Conservation (phyloP, 2,329 filamentous ascomycete species). For the Talaromyces marneffei region DNA sequence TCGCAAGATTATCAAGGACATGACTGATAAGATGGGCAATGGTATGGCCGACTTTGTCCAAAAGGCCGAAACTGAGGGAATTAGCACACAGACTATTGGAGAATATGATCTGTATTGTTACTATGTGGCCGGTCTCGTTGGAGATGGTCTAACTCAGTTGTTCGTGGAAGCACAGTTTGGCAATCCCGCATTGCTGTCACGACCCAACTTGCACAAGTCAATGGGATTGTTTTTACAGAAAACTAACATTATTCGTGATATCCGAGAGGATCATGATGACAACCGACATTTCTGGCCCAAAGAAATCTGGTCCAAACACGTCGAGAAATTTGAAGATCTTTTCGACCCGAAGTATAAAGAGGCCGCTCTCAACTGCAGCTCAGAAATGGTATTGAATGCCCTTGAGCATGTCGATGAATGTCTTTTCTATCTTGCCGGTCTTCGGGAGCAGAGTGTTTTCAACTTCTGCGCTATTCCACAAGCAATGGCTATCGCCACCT, state of each 20-base stretch:
- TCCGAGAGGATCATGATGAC: slow-evolving; percentile 84
- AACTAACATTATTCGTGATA: slow-evolving; percentile 96
- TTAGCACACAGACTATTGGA: slow-evolving; percentile 73
- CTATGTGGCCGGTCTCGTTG: slow-evolving; percentile 97
- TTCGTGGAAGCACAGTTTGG: slow-evolving; percentile 84
- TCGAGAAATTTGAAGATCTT: slow-evolving; percentile 80
- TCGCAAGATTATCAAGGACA: slow-evolving; percentile 81
- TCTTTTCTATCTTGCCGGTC: slow-evolving; percentile 92
- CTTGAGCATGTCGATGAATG: slow-evolving; percentile 85
- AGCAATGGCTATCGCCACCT: slow-evolving; percentile 91
- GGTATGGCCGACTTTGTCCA: slow-evolving; percentile 95
- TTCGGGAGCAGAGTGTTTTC: slow-evolving; percentile 95
- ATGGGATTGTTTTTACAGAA: slow-evolving; percentile 98
- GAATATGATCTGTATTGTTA: slow-evolving; percentile 98
- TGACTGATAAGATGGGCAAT: slow-evolving; percentile 90
- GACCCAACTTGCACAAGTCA: slow-evolving; percentile 77
- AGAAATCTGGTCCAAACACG: slow-evolving; percentile 95
- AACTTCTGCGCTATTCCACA: slow-evolving; percentile 98
- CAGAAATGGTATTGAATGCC: slow-evolving; percentile 90
- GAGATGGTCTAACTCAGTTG: slow-evolving; percentile 82
- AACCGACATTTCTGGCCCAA: slow-evolving; percentile 88
- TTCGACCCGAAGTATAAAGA: slow-evolving; percentile 75
- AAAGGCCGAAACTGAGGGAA: slow-evolving; percentile 72
- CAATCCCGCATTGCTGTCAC: slow-evolving; percentile 74
- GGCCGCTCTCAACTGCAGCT: slow-evolving; percentile 75